Evolutionary conservation across 805 yeast genomes (phyloP).

Genomic region (Pichia pseudocactophila): DNA sequence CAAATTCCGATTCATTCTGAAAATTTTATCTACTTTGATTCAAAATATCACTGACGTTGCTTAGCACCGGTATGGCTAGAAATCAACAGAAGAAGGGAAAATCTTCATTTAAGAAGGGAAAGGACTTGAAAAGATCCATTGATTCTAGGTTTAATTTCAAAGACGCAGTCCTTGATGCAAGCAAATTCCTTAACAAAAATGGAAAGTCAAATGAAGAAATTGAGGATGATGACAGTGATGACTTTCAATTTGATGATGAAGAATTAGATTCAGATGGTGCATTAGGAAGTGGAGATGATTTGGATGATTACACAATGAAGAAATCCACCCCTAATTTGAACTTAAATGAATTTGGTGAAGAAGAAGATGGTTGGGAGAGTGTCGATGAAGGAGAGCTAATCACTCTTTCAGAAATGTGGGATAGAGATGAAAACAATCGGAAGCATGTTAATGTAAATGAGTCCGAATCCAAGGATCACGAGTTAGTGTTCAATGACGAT

Average conservation of each 20-base stretch:
- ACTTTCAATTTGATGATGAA: slow-evolving; percentile 30
- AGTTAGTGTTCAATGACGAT: slow-evolving; percentile 16
- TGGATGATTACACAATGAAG: slow-evolving; percentile 57
- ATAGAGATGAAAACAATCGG: slow-evolving; percentile 52
- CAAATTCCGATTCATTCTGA: no score
- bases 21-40: no score
- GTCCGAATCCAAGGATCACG: slow-evolving; percentile 10
- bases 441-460: slow-evolving; percentile 1
- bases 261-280: slow-evolving; percentile 70
- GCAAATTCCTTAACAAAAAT: slow-evolving; percentile 17
- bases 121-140: slow-evolving; percentile 4
- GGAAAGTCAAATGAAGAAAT: slow-evolving; percentile 1
- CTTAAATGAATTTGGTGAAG: slow-evolving; percentile 31
- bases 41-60: no score
- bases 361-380: slow-evolving; percentile 60
- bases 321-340: slow-evolving; percentile 45
- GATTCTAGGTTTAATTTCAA: slow-evolving; percentile 12
- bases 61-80: no score
- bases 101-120: slow-evolving; percentile 14
- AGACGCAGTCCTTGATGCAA: slow-evolving; percentile 28
- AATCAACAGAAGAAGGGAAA: not conserved
- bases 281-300: slow-evolving; percentile 70
- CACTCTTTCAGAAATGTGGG: slow-evolving; percentile 86
- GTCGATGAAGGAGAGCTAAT: slow-evolving; percentile 69
- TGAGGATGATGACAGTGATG: slow-evolving; percentile 14